Evolutionary conservation across 169 alveolate species (phyloP).

Genomic region (Cryptosporidium andersoni): DNA sequence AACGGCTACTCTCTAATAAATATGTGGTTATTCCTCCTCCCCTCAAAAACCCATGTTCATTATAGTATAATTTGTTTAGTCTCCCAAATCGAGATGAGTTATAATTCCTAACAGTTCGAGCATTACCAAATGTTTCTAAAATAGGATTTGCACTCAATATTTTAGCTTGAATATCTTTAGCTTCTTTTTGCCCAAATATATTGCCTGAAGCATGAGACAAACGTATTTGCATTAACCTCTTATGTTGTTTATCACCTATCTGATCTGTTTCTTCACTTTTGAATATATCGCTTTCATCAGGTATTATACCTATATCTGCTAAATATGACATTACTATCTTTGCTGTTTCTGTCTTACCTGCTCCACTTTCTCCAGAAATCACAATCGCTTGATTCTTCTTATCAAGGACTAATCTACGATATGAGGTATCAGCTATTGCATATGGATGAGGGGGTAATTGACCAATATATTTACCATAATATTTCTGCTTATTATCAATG

Average conservation of each 20-base stretch:
- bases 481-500: slow-evolving; percentile 49
- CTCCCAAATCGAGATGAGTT: slow-evolving; percentile 92
- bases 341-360: slow-evolving; percentile 94
- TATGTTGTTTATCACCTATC: slow-evolving; percentile 55
- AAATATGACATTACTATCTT: slow-evolving; percentile 79
- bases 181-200: slow-evolving; percentile 71
- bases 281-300: background rate
- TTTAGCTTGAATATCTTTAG: slow-evolving; percentile 72
- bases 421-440: slow-evolving; percentile 75
- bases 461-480: slow-evolving; percentile 64
- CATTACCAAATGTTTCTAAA: slow-evolving; percentile 92
- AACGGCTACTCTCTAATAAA: slow-evolving; percentile 88
- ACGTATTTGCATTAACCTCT: slow-evolving; percentile 66
- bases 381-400: slow-evolving; percentile 84
- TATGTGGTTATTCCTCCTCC: slow-evolving; percentile 85
- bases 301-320: slow-evolving; percentile 61
- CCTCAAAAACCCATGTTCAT: slow-evolving; percentile 78
- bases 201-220: slow-evolving; percentile 74
- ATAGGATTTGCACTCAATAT: slow-evolving; percentile 89
- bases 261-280: background rate
- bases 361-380: slow-evolving; percentile 91
- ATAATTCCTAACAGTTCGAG: slow-evolving; percentile 89
- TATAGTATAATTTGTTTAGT: slow-evolving; percentile 78
- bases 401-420: slow-evolving; percentile 72
- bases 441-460: slow-evolving; percentile 75